phyloP scores from a whole-genome alignment of 2,329 filamentous ascomycete species.

The Beauveria sp. region DNA sequence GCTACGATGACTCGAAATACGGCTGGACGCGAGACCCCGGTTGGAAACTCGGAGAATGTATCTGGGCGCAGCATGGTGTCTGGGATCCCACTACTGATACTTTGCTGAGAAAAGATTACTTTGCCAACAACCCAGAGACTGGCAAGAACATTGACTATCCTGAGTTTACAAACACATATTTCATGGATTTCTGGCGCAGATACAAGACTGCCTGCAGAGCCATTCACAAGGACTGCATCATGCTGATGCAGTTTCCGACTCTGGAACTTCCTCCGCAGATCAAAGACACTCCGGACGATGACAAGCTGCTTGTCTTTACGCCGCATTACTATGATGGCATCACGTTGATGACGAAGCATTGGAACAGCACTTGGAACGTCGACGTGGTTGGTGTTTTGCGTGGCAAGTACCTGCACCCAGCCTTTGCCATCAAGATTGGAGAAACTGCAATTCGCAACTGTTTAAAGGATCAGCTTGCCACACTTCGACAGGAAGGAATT shows the following conservation, averaged over 20 bases:
- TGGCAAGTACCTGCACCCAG: constrained; percentile 79
- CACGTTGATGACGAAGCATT: constrained; percentile 95
- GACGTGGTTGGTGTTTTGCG: constrained; percentile 89
- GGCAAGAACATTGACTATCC: constrained; percentile 71
- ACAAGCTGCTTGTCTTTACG: constrained; percentile 83
- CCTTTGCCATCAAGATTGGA: constrained; percentile 86
- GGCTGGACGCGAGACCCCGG: constrained; percentile 80
- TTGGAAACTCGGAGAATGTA: constrained; percentile 89
- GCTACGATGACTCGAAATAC: constrained; percentile 80
- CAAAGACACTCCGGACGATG: constrained; percentile 82
- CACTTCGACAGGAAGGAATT: constrained; percentile 77
- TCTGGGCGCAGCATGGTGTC: constrained; percentile 95
- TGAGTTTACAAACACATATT: constrained; percentile 85
- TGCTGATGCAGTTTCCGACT: constrained; percentile 87
- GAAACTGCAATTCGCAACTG: constrained; percentile 93
- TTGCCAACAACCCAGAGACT: constrained; percentile 67
- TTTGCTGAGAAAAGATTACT: constrained; percentile 79
- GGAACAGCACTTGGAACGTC: constrained; percentile 96
- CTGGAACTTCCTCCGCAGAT: constrained; percentile 85
- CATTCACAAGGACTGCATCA: constrained; percentile 71
- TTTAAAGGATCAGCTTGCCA: constrained; percentile 77
- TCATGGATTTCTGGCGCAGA: constrained; percentile 74
- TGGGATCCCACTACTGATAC: constrained; percentile 80
- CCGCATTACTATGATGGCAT: constrained; percentile 97
- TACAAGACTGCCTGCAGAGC: constrained; percentile 68